These are phyloP conservation scores for Wickerhamomyces queroliae DNA, from an alignment of 805 yeast species.

Conservation along the genomic window DNA sequence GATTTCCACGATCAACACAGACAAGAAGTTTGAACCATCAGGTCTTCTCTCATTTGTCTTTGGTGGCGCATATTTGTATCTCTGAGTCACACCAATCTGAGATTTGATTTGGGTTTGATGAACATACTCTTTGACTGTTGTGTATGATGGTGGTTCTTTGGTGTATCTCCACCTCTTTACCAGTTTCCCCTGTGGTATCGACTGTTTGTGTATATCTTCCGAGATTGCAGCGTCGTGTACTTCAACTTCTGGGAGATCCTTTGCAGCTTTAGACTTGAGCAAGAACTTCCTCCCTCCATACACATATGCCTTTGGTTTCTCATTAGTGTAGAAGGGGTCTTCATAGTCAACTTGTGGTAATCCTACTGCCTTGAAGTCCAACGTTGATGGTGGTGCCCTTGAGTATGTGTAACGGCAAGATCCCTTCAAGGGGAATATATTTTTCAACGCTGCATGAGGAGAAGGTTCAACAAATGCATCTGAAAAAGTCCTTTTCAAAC, in stretches of 20 bases:
- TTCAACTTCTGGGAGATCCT: constrained; percentile 25
- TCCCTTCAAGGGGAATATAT: not conserved
- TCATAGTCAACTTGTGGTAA: constrained; percentile 46
- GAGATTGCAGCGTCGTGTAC: constrained; percentile 16
- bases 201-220: not conserved
- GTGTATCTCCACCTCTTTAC: constrained; percentile 40
- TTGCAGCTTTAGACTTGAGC: constrained; percentile 34
- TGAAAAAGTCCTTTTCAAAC: constrained; percentile 6
- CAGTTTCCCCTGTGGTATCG: not conserved
- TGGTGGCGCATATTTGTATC: constrained; percentile 33
- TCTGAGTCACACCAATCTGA: constrained; percentile 44
- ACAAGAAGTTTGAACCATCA: constrained; percentile 40
- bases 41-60: constrained; percentile 28
- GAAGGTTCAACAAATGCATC: constrained; percentile 1
- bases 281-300: constrained; percentile 64
- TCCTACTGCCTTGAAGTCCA: constrained; percentile 42
- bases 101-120: constrained; percentile 27
- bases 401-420: constrained; percentile 6
- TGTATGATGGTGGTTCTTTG: constrained; percentile 40
- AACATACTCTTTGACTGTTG: constrained; percentile 22
- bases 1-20: constrained; percentile 61
- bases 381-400: constrained; percentile 7
- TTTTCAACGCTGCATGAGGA: not conserved
- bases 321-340: constrained; percentile 59
- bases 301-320: constrained; percentile 45